Conservation (phyloP, 371 early-diverging fungal genomes). For the Lichtheimia ramosa region DNA sequence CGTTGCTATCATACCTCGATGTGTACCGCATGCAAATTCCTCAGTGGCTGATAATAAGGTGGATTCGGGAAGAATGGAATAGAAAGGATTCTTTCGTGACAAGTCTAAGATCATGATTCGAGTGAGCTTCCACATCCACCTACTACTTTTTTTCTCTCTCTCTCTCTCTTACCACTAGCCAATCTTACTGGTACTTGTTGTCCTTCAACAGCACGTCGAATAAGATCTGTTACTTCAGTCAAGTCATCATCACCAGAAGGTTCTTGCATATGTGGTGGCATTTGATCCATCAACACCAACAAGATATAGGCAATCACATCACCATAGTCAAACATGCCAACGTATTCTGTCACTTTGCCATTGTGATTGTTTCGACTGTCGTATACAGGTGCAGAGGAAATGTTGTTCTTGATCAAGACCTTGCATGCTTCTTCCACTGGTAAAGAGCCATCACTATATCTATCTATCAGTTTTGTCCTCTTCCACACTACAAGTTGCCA, state of each 20-base stretch:
- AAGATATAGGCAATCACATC: conserved; percentile 62
- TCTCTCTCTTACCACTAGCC: conserved; percentile 45
- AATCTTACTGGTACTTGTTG: conserved; percentile 67
- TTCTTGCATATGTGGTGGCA: conserved; percentile 10
- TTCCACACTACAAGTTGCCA: conserved; percentile 24
- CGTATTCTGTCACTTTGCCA: conserved; percentile 34
- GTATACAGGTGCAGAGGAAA: conserved; percentile 80
- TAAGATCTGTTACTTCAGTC: conserved; percentile 59
- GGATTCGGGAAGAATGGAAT: conserved; percentile 76
- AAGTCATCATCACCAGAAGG: conserved; percentile 30
- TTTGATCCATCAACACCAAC: conserved; percentile 29
- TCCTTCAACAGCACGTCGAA: conserved; percentile 54
- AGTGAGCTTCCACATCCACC: not conserved
- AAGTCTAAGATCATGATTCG: conserved; percentile 59
- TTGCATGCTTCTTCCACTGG: conserved; percentile 54
- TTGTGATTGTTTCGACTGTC: conserved; percentile 33
- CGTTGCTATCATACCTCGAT: conserved; percentile 54
- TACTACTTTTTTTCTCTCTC: not conserved
- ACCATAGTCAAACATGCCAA: conserved; percentile 88
- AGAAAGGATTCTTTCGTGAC: conserved; percentile 85
- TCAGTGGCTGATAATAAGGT: conserved; percentile 71
- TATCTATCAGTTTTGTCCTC: too few species aligned
- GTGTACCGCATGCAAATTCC: conserved; percentile 77
- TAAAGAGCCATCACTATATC: conserved; percentile 42
- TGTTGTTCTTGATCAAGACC: conserved; percentile 38